Evolutionary conservation across 257 asterid genomes (phyloP), one percentile per base, ranked within the genome.

Genomic region (Scutellaria baicalensis): DNA sequence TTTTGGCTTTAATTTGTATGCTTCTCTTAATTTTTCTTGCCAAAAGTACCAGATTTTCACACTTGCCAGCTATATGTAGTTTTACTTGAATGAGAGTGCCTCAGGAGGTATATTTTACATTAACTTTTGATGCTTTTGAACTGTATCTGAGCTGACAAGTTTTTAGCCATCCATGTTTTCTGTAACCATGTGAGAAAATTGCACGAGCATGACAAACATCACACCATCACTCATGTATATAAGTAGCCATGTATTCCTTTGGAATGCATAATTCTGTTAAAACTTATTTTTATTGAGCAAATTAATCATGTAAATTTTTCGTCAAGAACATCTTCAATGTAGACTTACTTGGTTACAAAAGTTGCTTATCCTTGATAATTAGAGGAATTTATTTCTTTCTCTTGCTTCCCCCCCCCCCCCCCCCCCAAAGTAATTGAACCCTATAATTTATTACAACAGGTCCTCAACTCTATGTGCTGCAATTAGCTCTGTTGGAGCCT

Each of bases 401-500:
- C 2, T 23, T 23, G 1, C 2, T 23, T 23, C 2, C 55, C 14
- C 13, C 38, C 49, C 8, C 14, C 20, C 31, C 48, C 49, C 8
- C 14, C 20, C 31, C 48, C 20, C 52, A 44, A 4, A 51, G n/a
- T 10, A 33, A 40, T 13, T 65, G 60, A 69, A 58, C 63, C 63
- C 49, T 45, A 49, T 43, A 57, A 36, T 21, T 57, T 52, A 43
- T 45, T 59, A 36, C 69, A 63, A 68, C 82, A 92, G 98, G 78
- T 85, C 92, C 59, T 67, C 81, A 39, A 49, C 75, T 63, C 59
- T 86, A 47, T 78, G 91, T 62, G 66, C 77, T 58, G 78, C 74
- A 66, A 9, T 83, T 58, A 85, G 99, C 78, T 83, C 78, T 48
- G 6, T 86, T 33, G 96, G 85, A 33, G 85, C 89, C 71, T 75